Conservation (phyloP, 2,329 filamentous ascomycete species). For the Aspergillus flavus region DNA sequence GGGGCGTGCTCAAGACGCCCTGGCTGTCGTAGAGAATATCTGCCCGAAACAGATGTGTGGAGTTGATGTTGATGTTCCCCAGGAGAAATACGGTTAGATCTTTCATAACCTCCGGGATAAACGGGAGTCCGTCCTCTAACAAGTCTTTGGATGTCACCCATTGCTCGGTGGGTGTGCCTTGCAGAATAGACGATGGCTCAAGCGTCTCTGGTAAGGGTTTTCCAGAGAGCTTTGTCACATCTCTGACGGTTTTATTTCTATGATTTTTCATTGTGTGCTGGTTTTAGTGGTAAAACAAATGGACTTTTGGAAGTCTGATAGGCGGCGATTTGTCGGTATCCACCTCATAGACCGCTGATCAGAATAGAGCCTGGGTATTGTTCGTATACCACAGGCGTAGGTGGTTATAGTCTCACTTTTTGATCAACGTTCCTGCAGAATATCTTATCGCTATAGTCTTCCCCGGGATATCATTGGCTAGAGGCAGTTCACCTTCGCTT, state of each 20-base stretch:
- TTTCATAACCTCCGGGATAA: slow-evolving; percentile 35
- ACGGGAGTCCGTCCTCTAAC: slow-evolving; percentile 26
- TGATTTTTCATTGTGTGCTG: not conserved
- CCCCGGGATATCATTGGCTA: not conserved
- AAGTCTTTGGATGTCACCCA: slow-evolving; percentile 40
- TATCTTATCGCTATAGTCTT: not conserved
- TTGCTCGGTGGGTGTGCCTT: slow-evolving; percentile 18
- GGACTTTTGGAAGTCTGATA: not conserved
- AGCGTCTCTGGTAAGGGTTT: slow-evolving; percentile 33
- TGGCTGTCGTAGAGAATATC: slow-evolving; percentile 62
- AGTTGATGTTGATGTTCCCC: slow-evolving; percentile 61
- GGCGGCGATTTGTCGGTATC: not conserved
- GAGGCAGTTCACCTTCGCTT: not conserved
- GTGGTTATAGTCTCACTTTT: not conserved
- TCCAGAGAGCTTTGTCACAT: slow-evolving; percentile 27
- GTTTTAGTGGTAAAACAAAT: not conserved
- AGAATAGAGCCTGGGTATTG: not conserved
- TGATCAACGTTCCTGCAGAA: not conserved
- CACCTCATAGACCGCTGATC: not conserved
- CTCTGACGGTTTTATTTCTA: slow-evolving; percentile 25
- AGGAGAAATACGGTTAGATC: slow-evolving; percentile 55
- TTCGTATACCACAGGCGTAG: not conserved
- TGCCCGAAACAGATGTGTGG: slow-evolving; percentile 61
- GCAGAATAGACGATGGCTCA: slow-evolving; percentile 26
- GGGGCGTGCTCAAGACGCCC: slow-evolving; percentile 35